Conservation (phyloP, 2,329 filamentous ascomycete genomes). For the Tolypocladium guangdongense region DNA sequence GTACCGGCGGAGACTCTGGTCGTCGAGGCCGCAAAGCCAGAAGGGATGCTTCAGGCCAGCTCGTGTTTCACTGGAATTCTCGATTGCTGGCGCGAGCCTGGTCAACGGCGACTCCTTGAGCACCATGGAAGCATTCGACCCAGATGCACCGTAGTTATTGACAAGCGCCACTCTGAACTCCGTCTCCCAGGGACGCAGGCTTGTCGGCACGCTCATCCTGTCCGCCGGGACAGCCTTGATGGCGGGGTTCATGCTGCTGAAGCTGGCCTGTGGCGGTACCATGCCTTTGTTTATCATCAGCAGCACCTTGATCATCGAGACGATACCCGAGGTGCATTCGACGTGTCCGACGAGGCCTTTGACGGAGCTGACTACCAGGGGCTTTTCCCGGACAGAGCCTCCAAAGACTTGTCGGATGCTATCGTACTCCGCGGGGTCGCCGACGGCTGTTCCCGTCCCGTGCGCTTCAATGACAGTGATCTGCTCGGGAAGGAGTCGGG, state of each 20-base stretch:
- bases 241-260: constrained; percentile 15
- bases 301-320: constrained; percentile 35
- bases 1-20: not conserved
- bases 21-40: not conserved
- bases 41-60: not conserved
- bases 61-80: not conserved
- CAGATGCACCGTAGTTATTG: constrained; percentile 25
- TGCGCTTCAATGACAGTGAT: constrained; percentile 30
- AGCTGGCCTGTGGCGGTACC: constrained; percentile 23
- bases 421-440: constrained; percentile 35
- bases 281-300: constrained; percentile 24
- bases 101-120: constrained; percentile 7
- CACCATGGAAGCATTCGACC: constrained; percentile 14
- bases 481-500: constrained; percentile 7
- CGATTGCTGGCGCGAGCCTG: not conserved
- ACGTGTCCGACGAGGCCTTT: constrained; percentile 16
- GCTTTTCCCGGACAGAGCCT: constrained; percentile 4
- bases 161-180: constrained; percentile 13
- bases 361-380: constrained; percentile 10
- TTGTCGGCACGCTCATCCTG: constrained; percentile 11
- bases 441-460: constrained; percentile 40
- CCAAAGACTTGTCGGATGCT: constrained; percentile 7
- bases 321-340: constrained; percentile 27
- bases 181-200: constrained; percentile 11
- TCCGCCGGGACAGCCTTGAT: constrained; percentile 5